Evolutionary conservation across 768 basidiomycete genomes (phyloP).

Genomic region (Glaciozyma martinii): DNA sequence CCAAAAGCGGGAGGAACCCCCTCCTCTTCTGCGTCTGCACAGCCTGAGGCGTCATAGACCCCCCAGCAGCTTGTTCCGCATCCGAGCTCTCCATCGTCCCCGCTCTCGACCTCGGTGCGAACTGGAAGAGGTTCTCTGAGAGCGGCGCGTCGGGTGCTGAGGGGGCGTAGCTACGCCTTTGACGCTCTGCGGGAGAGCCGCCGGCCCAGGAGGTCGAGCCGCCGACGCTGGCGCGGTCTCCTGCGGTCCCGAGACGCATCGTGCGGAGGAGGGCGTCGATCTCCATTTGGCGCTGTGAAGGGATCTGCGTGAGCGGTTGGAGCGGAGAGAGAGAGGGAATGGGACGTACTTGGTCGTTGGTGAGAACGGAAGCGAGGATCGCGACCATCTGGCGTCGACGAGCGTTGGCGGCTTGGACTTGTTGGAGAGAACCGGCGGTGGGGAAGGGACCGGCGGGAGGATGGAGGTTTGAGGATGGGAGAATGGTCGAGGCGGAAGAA

Average conservation of each 20-base stretch:
- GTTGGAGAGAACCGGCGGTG: background rate
- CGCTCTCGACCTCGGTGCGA: background rate
- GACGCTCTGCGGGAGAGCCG: no score
- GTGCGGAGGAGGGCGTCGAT: conserved; percentile 14
- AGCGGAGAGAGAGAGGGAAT: no score
- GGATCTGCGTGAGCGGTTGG: no score
- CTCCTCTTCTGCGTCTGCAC: background rate
- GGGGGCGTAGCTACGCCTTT: no score
- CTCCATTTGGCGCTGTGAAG: conserved; percentile 14
- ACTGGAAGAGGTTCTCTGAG: no score
- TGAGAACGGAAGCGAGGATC: conserved; percentile 11
- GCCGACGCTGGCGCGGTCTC: background rate
- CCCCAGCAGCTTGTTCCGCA: background rate
- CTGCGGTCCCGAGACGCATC: background rate
- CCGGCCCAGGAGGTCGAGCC: no score
- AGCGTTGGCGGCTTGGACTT: conserved; percentile 9
- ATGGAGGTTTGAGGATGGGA: background rate
- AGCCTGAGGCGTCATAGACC: background rate
- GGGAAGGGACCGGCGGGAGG: background rate
- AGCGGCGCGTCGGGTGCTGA: no score
- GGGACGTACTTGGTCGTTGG: conserved; percentile 4
- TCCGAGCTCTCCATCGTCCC: conserved; percentile 4
- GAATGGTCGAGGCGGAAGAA: background rate
- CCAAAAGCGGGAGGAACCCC: background rate
- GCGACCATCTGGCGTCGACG: conserved; percentile 27